These are phyloP conservation scores for Aspergillus novoparasiticus DNA, from an alignment of 2,329 filamentous ascomycete genomes.

Conservation along the genomic window DNA sequence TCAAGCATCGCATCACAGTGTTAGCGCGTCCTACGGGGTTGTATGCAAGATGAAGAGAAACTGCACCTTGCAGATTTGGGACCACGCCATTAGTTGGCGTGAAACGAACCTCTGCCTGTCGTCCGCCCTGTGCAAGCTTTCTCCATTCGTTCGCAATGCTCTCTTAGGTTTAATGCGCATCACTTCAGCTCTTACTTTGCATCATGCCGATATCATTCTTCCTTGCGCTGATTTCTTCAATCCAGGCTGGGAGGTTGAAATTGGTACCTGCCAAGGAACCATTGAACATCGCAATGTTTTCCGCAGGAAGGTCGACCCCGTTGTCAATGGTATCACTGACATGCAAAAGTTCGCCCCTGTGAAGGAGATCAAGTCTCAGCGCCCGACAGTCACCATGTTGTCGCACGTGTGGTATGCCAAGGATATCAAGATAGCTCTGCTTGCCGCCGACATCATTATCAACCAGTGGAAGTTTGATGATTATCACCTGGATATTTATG, in stretches of 20 bases:
- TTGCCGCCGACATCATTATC: constrained; percentile 66
- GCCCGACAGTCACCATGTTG: constrained; percentile 66
- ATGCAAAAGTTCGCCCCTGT: constrained; percentile 66
- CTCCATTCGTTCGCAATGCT: constrained; percentile 53
- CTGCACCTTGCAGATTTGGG: constrained; percentile 65
- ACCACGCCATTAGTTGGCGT: constrained; percentile 65
- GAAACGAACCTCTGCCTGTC: constrained; percentile 56
- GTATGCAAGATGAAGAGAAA: constrained; percentile 63
- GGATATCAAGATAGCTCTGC: constrained; percentile 65
- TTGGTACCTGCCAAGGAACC: constrained; percentile 60
- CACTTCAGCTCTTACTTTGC: constrained; percentile 50
- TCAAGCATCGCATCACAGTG: constrained; percentile 65
- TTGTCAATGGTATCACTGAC: constrained; percentile 67
- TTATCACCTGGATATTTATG: constrained; percentile 65
- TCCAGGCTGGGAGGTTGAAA: constrained; percentile 65
- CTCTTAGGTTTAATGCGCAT: constrained; percentile 52
- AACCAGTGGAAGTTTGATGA: constrained; percentile 68
- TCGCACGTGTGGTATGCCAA: constrained; percentile 60
- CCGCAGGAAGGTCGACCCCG: constrained; percentile 63
- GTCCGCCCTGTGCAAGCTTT: constrained; percentile 52
- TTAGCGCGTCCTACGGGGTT: constrained; percentile 63
- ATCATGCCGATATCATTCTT: constrained; percentile 63
- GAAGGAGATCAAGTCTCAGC: constrained; percentile 59
- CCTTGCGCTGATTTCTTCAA: constrained; percentile 65
- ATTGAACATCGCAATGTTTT: constrained; percentile 61